Evolutionary conservation across 805 yeast genomes (phyloP), one percentile per base, ranked within the genome.

Genomic region (Brettanomyces bruxellensis): DNA sequence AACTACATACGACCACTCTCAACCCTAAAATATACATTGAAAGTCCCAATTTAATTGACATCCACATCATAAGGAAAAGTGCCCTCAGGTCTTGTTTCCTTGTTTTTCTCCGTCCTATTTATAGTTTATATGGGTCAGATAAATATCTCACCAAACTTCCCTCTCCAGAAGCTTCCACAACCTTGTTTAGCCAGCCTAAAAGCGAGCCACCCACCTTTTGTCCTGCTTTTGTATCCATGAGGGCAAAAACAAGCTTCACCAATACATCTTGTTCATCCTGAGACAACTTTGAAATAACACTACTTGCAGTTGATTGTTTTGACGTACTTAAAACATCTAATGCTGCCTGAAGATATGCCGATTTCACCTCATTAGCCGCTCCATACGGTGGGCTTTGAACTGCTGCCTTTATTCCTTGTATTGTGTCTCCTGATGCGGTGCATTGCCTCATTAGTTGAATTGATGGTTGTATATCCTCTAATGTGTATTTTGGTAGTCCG

Each of bases 171-270:
- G 77, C 68, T 50, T 84, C 95, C 35, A 87, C 81, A 18, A 91
- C 78, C 66, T 88, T 89, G 55, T 91, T 97, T 61, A 83, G 87
- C 99, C 99, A 93, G 32, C 83, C 78, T 55, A 93, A 76, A 55
- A 93, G 65, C 41, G 83, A 73, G 41, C 95, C 95, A 18, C 96
- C 95, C 52, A 83, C 88, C 56, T 83, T 86, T 52, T 87, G 86
- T 9, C 93, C 90, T 54, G 79, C 81, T 30, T 81, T 75, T 9
- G 81, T 67, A 40, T 81, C 70, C 95, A 93, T 88, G 30, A 88
- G 88, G 58, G 82, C 83, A 67, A 90, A 93, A 45, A 93, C 69
- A 62, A 85, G 86, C 62, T 93, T 93, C 41, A 89, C 72, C 58
- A 93, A 75, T 2, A 76, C 79, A 55, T 86, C 91, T 54, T 83